A percentile compares a stretch with the other conserved stretches of the same genome.
Evolutionary conservation across 2,329 filamentous ascomycete species (phyloP).

Genomic region (Venturia aucupariae): DNA sequence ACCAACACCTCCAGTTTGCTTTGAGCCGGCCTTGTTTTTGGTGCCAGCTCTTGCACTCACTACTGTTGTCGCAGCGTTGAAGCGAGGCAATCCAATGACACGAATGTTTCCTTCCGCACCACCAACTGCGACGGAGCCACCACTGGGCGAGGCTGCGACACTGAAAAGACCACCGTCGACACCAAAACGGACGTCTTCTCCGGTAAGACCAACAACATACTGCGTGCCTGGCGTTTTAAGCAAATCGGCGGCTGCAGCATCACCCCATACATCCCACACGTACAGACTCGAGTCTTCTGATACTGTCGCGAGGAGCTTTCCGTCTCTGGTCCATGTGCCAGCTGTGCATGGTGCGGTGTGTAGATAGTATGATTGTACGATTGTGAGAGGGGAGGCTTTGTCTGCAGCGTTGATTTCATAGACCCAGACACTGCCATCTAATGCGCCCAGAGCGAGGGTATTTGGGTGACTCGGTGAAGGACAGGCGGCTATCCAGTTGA

Average conservation of each 20-base stretch:
- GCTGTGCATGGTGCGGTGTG: conserved; percentile 82
- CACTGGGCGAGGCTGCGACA: conserved; percentile 71
- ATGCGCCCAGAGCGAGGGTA: conserved; percentile 76
- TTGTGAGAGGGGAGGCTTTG: conserved; percentile 55
- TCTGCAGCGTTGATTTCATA: conserved; percentile 71
- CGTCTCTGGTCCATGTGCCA: conserved; percentile 83
- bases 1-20: conserved; percentile 37
- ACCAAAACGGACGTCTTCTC: conserved; percentile 77
- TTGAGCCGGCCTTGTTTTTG: conserved; percentile 37
- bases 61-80: conserved; percentile 27
- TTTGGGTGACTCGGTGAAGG: conserved; percentile 65
- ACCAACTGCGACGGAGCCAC: conserved; percentile 73
- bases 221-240: conserved; percentile 47
- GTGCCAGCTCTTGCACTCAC: conserved; percentile 28
- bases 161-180: conserved; percentile 89
- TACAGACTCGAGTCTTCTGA: conserved; percentile 81
- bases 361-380: conserved; percentile 85
- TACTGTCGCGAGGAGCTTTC: conserved; percentile 76
- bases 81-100: conserved; percentile 71
- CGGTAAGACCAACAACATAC: conserved; percentile 67
- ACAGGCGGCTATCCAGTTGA: conserved; percentile 80
- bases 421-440: conserved; percentile 90
- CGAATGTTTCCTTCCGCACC: conserved; percentile 81
- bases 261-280: conserved; percentile 86
- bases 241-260: conserved; percentile 57